Evolutionary conservation across 2,329 filamentous ascomycete species (phyloP), one percentile per base, ranked within the genome.

Genomic region (Talaromyces verruculosus): DNA sequence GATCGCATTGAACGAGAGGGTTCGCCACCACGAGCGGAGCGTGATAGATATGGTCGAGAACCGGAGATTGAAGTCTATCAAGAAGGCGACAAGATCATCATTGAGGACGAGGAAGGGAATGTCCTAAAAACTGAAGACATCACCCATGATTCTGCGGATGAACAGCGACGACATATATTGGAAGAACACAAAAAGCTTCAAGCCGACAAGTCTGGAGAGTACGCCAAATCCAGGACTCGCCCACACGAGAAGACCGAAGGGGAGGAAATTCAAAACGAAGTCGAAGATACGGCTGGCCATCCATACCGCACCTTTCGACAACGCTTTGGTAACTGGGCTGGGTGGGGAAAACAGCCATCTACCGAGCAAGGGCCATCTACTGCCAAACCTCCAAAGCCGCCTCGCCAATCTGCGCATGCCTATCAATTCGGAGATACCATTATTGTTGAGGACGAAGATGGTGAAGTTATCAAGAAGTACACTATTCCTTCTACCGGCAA

Each of bases 31-130:
- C 73, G 65, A 55, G 71, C 68, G 67, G 73, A 75, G 65, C 73
- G 73, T 7, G 74, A 75, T 51, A 70, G 71, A 28, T 73, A 73
- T 37, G 73, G 77, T 71, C 61, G 78, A 75, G 69, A 77, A 67
- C 71, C 78, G 19, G 72, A 76, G 43, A 76, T 91, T 10, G 88
- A 96, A 68, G 85, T 93, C 0, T 97, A 90, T 70, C 87, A 93
- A 69, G 93, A 97, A 78, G 93, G 93, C 1, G 77, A 89, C 63
- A 79, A 96, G 25, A 85, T 95, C 45, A 81, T 97, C 6, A 87
- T 96, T 65, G 94, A 98, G 77, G 91, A 96, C 71, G 83, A 89
- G 68, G 90, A 97, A 65, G 94, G 94, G 7, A 93, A 97, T 64
- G 93, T 97, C 2, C 76, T 97, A 5, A 87, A 87, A 19, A 86